Percentiles rank a stretch among this genome's conserved stretches.
Conservation (phyloP, 2,329 filamentous ascomycete genomes). For the Aspergillus neoniger region DNA sequence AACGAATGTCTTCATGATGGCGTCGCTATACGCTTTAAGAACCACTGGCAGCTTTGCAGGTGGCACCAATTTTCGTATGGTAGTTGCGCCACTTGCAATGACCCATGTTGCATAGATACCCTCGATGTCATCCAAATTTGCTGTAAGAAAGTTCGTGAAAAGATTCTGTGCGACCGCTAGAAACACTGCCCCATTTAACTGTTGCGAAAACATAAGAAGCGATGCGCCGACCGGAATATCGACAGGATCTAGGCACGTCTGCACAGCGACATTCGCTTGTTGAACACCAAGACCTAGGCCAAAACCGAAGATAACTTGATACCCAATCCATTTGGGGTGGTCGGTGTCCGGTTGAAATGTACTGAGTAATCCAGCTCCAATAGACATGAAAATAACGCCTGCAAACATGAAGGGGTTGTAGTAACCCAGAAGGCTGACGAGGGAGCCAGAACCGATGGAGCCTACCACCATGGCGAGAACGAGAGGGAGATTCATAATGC, state of each 20-base stretch:
- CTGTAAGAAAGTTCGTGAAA: conserved; percentile 9
- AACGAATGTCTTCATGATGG: neutral
- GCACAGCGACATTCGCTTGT: conserved; percentile 36
- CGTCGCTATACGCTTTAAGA: neutral
- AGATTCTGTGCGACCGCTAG: conserved; percentile 25
- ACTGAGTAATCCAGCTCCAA: conserved; percentile 39
- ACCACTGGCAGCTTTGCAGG: neutral
- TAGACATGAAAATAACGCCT: conserved; percentile 31
- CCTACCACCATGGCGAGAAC: conserved; percentile 33
- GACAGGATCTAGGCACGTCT: conserved; percentile 33
- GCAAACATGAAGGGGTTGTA: conserved; percentile 42
- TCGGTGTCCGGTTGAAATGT: conserved; percentile 35
- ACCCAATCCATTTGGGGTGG: conserved; percentile 42
- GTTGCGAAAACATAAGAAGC: conserved; percentile 39
- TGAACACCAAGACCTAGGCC: conserved; percentile 41
- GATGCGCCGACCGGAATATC: conserved; percentile 40
- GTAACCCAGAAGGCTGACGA: conserved; percentile 36
- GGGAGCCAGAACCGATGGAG: conserved; percentile 32
- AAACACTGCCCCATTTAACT: conserved; percentile 41
- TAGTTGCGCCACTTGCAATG: neutral
- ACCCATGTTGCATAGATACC: neutral
- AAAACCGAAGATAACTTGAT: conserved; percentile 39
- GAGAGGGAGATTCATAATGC: conserved; percentile 38
- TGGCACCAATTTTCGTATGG: neutral
- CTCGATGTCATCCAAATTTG: neutral